These are phyloP conservation scores for Plasmodium cynomolgi DNA, from an alignment of 169 alveolate species.

Conservation along the genomic window DNA sequence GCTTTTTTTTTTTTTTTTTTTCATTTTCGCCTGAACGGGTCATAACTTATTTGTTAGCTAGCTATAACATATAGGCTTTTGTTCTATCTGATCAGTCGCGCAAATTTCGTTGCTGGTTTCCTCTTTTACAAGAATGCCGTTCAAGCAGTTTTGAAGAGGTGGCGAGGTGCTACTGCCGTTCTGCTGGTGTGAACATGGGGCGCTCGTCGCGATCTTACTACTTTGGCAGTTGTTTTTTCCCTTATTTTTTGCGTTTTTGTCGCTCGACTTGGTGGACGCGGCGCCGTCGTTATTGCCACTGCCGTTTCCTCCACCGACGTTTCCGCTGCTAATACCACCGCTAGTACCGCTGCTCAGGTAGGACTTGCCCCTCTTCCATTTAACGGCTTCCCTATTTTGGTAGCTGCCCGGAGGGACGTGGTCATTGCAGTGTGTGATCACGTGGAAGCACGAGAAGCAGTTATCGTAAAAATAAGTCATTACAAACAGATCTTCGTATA, in stretches of 20 bases:
- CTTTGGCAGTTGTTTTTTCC: neutral
- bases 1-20: neutral
- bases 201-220: neutral
- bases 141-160: neutral
- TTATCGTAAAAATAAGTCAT: constrained; percentile 56
- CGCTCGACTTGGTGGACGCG: neutral
- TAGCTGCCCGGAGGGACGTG: constrained; percentile 25
- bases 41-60: neutral
- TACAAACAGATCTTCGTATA: constrained; percentile 41
- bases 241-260: neutral
- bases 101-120: neutral
- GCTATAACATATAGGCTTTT: neutral
- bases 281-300: neutral
- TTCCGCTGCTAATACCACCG: neutral
- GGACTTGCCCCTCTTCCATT: constrained; percentile 10
- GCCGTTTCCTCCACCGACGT: neutral
- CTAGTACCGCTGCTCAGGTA: constrained; percentile 1
- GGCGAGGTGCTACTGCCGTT: neutral
- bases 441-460: constrained; percentile 31
- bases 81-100: neutral
- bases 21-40: neutral
- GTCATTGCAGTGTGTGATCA: constrained; percentile 38
- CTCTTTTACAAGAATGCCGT: neutral
- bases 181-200: neutral
- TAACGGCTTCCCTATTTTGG: constrained; percentile 19